A percentile compares a stretch with the other conserved stretches of the same genome.
These are phyloP conservation scores for Pythium periplocum DNA, from an alignment of 352 stramenopile species.

Conservation along the genomic window DNA sequence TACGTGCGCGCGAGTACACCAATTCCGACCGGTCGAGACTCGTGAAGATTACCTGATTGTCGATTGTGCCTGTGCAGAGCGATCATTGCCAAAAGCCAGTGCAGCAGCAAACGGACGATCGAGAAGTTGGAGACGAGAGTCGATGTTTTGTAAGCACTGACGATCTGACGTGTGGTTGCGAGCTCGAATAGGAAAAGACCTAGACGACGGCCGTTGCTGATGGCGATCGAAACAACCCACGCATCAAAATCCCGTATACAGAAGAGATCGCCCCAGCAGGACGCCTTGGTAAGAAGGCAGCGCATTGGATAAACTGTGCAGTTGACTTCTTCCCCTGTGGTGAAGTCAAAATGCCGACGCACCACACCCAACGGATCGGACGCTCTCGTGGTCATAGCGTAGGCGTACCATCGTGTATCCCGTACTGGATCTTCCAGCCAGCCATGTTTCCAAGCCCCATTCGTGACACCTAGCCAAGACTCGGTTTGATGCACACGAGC, in stretches of 20 bases:
- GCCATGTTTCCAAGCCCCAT: constrained; percentile 26
- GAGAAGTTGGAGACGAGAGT: constrained; percentile 33
- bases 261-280: constrained; percentile 9
- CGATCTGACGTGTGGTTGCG: neutral
- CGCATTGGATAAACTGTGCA: neutral
- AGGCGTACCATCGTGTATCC: constrained; percentile 13
- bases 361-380: constrained; percentile 6
- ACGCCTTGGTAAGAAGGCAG: neutral
- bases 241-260: neutral
- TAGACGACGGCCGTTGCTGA: constrained; percentile 20
- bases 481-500: constrained; percentile 13
- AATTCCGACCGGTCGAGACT: too few species aligned
- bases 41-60: constrained; percentile 2
- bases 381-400: constrained; percentile 14
- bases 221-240: constrained; percentile 6
- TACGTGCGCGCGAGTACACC: constrained; percentile 11
- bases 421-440: constrained; percentile 20
- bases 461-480: constrained; percentile 14
- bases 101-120: constrained; percentile 20
- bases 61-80: too few species aligned
- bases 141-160: constrained; percentile 26
- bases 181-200: constrained; percentile 26
- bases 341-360: too few species aligned
- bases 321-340: constrained; percentile 16
- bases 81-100: constrained; percentile 23